A percentile compares a stretch with the other conserved stretches of the same genome.
phyloP scores from a whole-genome alignment of 1,284 basidiomycete genomes.

The Retiboletus flavoniger region DNA sequence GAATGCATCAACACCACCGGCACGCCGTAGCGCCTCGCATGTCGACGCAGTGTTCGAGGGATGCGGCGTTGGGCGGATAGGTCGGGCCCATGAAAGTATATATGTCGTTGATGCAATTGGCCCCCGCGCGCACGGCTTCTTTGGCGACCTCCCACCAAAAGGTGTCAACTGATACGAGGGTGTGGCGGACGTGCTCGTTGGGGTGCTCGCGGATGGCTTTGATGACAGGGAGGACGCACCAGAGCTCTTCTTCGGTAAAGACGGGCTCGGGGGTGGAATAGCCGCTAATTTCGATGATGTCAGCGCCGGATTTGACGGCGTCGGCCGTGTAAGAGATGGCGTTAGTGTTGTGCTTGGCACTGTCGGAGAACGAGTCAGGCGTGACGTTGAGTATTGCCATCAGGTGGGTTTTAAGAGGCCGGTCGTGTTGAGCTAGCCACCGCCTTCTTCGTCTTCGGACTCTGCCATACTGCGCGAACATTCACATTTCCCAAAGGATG shows the following conservation, averaged over 20 bases:
- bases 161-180: constrained; percentile 88
- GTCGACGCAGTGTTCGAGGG: too few relatives aligned
- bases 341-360: constrained; percentile 57
- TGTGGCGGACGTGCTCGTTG: constrained; percentile 27
- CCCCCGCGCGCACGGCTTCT: constrained; percentile 79
- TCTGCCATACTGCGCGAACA: too few relatives aligned
- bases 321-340: constrained; percentile 51
- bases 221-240: constrained; percentile 74
- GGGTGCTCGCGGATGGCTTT: constrained; percentile 39
- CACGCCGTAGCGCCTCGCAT: constrained; percentile 58
- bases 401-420: constrained; percentile 55
- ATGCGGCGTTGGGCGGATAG: constrained; percentile 47
- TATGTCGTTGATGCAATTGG: constrained; percentile 95
- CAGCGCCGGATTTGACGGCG: constrained; percentile 57
- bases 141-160: constrained; percentile 85
- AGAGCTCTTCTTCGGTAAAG: constrained; percentile 72
- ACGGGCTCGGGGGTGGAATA: constrained; percentile 87
- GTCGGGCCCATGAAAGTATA: constrained; percentile 73
- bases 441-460: too few relatives aligned
- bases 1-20: constrained; percentile 95
- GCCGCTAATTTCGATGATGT: constrained; percentile 91
- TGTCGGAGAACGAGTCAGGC: constrained; percentile 97
- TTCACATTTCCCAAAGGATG: too few relatives aligned
- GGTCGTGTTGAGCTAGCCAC: constrained; percentile 13
- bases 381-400: constrained; percentile 97